Base-by-base conservation (phyloP, 2,329 filamentous ascomycete genomes). In the Sphaceloma murrayae region DNA sequence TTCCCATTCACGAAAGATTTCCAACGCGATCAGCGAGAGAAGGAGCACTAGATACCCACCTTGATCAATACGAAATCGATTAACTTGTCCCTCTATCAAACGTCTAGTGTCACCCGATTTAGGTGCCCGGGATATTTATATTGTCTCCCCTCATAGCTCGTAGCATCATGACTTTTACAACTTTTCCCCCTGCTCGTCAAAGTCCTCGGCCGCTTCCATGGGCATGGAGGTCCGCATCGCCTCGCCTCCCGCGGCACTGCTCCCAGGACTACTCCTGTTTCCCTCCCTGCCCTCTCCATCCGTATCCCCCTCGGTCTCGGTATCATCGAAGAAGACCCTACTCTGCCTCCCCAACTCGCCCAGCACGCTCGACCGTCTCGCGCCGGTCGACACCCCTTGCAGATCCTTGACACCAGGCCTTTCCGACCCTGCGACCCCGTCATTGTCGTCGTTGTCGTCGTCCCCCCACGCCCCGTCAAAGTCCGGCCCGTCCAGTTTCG, bases 271-370 rank as follows among this genome's bases (percentile, higher is more conserved):
- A 30, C 36, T 40, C 36, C 24, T 40, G 16, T 13, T 14, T 16
- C 42, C 29, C 11, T 34, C 31, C 31, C 27, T 27, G 4, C 22
- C 29, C 16, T 54, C 48, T 9, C 50, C 45, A 18, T 53, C 56
- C 9, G 46, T 50, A 42, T 59, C 58, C 16, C 39, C 34, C 3
- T 60, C 62, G 3, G 52, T 52, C 5, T 50, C 51, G 10, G 51
- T 50, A 47, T 70, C 67, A 48, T 69, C 67, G 40, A 65, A 64
- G 50, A 72, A 69, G 0, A 70, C 68, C 11, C 62, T 55, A 43
- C 62, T 67, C 51, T 70, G 68, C 40, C 67, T 51, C 29, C 62
- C 57, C 1, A 71, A 45, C 54, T 72, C 68, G 22, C 63, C 59
- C 40, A 70, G 51, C 10, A 67, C 57, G 42, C 59, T 63, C 4